Evolutionary conservation across 768 basidiomycete genomes (phyloP).

Genomic region (Russula sp.): DNA sequence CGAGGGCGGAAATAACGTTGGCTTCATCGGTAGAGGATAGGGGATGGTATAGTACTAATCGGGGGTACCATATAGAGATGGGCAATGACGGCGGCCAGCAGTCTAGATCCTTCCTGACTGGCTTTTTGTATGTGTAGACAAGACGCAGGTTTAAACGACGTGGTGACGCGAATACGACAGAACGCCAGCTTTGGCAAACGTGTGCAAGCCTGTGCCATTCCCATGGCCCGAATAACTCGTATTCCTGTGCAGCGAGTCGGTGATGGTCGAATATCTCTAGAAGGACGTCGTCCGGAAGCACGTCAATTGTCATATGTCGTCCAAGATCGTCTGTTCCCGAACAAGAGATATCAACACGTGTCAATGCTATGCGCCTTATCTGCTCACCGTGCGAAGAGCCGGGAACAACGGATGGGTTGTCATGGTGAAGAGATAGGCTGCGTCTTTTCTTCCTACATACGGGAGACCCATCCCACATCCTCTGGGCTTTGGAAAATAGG

Average conservation of each 20-base stretch:
- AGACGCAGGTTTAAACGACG: slow-evolving; percentile 20
- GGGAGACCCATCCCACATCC: slow-evolving; percentile 11
- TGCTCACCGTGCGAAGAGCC: slow-evolving; percentile 3
- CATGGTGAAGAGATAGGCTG: background rate
- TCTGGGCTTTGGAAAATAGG: slow-evolving; percentile 13
- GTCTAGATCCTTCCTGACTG: slow-evolving; percentile 14
- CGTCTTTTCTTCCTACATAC: background rate
- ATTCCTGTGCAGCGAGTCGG: slow-evolving; percentile 4
- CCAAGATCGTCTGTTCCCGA: background rate
- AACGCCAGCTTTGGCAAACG: slow-evolving; percentile 22
- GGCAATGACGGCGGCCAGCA: slow-evolving; percentile 17
- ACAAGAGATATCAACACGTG: background rate
- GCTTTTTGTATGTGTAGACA: slow-evolving; percentile 23
- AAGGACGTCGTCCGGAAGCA: slow-evolving; percentile 23
- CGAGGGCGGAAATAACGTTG: slow-evolving; percentile 14
- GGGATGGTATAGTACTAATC: slow-evolving; percentile 6
- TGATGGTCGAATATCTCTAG: slow-evolving; percentile 23
- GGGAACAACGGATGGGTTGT: background rate
- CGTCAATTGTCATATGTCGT: background rate
- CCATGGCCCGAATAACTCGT: slow-evolving; percentile 17
- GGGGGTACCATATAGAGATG: slow-evolving; percentile 22
- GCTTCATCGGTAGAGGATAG: slow-evolving; percentile 11
- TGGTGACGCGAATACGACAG: slow-evolving; percentile 17
- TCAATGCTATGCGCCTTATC: background rate
- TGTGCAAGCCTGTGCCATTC: slow-evolving; percentile 25